A percentile compares a stretch with the other conserved stretches of the same genome.
These are phyloP conservation scores for Candida namnaoensis DNA, from an alignment of 805 yeast species.

Conservation along the genomic window DNA sequence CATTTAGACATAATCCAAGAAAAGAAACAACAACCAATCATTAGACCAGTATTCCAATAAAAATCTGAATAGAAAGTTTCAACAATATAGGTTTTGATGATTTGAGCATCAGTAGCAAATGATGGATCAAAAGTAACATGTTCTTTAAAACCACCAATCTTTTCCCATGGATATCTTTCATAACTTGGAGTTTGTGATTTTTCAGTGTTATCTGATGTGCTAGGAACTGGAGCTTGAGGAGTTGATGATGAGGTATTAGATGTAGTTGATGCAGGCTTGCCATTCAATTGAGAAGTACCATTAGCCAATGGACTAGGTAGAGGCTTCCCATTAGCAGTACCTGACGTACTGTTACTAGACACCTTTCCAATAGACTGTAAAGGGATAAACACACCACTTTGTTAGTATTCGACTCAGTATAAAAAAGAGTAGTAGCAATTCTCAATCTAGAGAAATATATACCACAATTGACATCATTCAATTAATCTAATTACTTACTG, in stretches of 20 bases:
- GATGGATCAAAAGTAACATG: slow-evolving; percentile 13
- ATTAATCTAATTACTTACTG: background rate
- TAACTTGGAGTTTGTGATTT: background rate
- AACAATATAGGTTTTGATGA: slow-evolving; percentile 48
- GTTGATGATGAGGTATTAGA: background rate
- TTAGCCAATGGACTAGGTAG: no score
- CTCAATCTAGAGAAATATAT: no score
- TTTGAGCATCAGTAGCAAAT: slow-evolving; percentile 20
- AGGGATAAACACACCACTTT: no score
- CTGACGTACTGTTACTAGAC: background rate
- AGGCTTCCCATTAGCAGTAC: no score
- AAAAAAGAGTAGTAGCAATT: no score
- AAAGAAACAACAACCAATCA: slow-evolving; percentile 64
- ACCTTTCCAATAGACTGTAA: background rate
- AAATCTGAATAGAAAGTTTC: slow-evolving; percentile 68
- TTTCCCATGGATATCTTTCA: slow-evolving; percentile 25
- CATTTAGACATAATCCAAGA: slow-evolving; percentile 58
- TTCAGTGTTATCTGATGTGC: background rate
- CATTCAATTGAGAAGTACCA: background rate
- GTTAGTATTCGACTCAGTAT: no score
- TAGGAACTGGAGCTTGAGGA: background rate
- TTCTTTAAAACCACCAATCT: slow-evolving; percentile 20
- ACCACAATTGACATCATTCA: no score
- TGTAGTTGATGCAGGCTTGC: background rate
- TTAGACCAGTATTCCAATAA: slow-evolving; percentile 58